phyloP scores from a whole-genome alignment of 768 basidiomycete species.

The Strobilomyces confusus region DNA sequence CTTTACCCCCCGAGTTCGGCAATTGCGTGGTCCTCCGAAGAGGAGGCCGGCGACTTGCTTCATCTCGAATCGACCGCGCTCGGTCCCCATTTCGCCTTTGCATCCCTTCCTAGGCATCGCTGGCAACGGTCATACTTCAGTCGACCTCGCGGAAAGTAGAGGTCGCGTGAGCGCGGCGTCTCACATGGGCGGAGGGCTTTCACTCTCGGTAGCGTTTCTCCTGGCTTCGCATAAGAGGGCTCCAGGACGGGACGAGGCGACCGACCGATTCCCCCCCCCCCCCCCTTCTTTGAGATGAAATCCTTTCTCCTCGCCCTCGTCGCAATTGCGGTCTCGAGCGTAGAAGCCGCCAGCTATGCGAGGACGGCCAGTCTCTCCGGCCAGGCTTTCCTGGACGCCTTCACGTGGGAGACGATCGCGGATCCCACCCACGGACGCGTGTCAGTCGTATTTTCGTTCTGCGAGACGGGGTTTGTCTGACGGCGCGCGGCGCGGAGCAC shows the following conservation, averaged over 20 bases:
- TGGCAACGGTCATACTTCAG: neutral
- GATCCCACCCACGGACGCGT: constrained; percentile 36
- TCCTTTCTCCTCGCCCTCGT: constrained; percentile 3
- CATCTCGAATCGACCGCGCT: too few species aligned
- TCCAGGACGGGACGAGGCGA: neutral
- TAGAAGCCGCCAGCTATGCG: constrained; percentile 42
- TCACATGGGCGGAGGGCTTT: neutral
- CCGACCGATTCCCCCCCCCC: neutral
- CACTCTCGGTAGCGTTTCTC: too few species aligned
- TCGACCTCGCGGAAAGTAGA: neutral
- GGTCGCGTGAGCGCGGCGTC: neutral
- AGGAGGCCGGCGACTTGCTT: too few species aligned
- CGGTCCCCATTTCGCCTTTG: too few species aligned
- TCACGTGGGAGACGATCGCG: constrained; percentile 26
- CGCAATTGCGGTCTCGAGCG: constrained; percentile 5
- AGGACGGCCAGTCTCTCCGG: constrained; percentile 46
- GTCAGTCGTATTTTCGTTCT: constrained; percentile 11
- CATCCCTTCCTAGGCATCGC: too few species aligned
- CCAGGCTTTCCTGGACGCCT: constrained; percentile 41
- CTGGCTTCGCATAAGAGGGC: constrained; percentile 10
- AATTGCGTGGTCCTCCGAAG: too few species aligned
- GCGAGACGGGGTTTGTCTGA: neutral
- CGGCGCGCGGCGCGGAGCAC: neutral
- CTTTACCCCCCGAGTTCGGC: too few species aligned
- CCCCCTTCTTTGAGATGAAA: constrained; percentile 5